Evolutionary conservation across 805 yeast genomes (phyloP).

Genomic region (Wickerhamomyces strasburgensis): DNA sequence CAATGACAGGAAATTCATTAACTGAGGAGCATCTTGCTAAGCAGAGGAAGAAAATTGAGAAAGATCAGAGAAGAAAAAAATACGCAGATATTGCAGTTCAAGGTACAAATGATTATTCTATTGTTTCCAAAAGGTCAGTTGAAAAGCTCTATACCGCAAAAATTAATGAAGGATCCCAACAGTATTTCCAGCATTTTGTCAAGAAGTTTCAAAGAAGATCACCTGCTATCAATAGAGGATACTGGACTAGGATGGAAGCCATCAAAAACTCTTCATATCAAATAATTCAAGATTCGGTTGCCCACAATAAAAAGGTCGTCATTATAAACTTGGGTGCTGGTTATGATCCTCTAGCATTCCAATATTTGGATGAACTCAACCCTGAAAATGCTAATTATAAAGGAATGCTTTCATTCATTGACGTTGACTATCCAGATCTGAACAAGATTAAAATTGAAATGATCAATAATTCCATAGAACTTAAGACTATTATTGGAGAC

Average conservation of each 20-base stretch:
- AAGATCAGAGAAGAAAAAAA: slow-evolving; percentile 41
- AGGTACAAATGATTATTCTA: slow-evolving; percentile 79
- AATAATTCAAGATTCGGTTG: slow-evolving; percentile 33
- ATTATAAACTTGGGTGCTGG: slow-evolving; percentile 80
- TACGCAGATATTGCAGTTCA: slow-evolving; percentile 68
- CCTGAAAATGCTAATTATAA: slow-evolving; percentile 25
- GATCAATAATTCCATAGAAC: slow-evolving; percentile 44
- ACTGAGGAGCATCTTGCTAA: slow-evolving; percentile 7
- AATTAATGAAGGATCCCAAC: slow-evolving; percentile 22
- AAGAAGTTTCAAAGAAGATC: slow-evolving; percentile 61
- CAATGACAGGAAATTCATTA: too few relatives aligned
- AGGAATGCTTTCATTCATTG: slow-evolving; percentile 47
- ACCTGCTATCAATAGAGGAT: slow-evolving; percentile 78
- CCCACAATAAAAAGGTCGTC: slow-evolving; percentile 26
- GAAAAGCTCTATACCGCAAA: slow-evolving; percentile 49
- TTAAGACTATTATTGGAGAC: slow-evolving; percentile 40
- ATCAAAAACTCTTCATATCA: slow-evolving; percentile 47
- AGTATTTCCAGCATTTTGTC: slow-evolving; percentile 65
- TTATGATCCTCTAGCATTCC: slow-evolving; percentile 58
- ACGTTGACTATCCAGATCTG: slow-evolving; percentile 72
- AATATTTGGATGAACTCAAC: slow-evolving; percentile 34
- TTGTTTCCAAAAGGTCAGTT: slow-evolving; percentile 77
- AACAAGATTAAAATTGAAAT: slow-evolving; percentile 49
- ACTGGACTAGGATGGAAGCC: slow-evolving; percentile 75
- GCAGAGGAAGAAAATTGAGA: slow-evolving; percentile 28